Conservation (phyloP, 441 rosid genomes). For the Populus hybrid region DNA sequence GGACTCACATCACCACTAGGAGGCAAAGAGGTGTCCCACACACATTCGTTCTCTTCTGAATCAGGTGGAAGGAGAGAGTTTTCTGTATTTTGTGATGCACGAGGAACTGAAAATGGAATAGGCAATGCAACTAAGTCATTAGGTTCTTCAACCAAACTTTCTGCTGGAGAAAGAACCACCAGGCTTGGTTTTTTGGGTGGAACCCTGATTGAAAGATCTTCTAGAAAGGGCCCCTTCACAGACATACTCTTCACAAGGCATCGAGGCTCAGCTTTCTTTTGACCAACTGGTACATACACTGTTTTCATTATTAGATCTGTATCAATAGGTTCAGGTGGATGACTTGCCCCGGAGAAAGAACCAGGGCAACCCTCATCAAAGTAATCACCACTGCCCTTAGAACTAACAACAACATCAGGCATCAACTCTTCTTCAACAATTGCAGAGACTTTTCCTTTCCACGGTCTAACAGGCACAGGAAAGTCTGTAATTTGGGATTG, state of each 20-base stretch:
- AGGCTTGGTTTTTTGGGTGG: slow-evolving; percentile 59
- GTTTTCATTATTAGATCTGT: slow-evolving; percentile 63
- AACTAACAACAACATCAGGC: slow-evolving; percentile 35
- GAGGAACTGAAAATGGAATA: slow-evolving; percentile 54
- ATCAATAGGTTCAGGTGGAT: slow-evolving; percentile 89
- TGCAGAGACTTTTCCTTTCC: slow-evolving; percentile 63
- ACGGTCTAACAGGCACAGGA: slow-evolving; percentile 41
- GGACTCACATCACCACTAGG: slow-evolving; percentile 92
- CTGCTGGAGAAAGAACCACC: slow-evolving; percentile 53
- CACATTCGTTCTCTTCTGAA: slow-evolving; percentile 83
- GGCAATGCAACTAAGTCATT: slow-evolving; percentile 36
- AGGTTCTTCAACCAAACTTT: slow-evolving; percentile 70
- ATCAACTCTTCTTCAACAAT: slow-evolving; percentile 47
- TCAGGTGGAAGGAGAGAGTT: slow-evolving; percentile 52
- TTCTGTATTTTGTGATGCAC: slow-evolving; percentile 62
- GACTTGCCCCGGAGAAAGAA: slow-evolving; percentile 84
- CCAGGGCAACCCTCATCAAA: slow-evolving; percentile 68
- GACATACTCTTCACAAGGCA: slow-evolving; percentile 66
- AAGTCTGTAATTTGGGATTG: slow-evolving; percentile 41
- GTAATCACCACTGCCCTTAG: slow-evolving; percentile 50
- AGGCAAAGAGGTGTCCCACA: slow-evolving; percentile 95
- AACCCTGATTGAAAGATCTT: slow-evolving; percentile 65
- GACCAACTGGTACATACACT: slow-evolving; percentile 61
- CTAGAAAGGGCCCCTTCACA: slow-evolving; percentile 70
- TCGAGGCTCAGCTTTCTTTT: slow-evolving; percentile 58